Base-by-base conservation (phyloP, 495 filamentous ascomycete genomes). In the Penicillium ucsense region DNA sequence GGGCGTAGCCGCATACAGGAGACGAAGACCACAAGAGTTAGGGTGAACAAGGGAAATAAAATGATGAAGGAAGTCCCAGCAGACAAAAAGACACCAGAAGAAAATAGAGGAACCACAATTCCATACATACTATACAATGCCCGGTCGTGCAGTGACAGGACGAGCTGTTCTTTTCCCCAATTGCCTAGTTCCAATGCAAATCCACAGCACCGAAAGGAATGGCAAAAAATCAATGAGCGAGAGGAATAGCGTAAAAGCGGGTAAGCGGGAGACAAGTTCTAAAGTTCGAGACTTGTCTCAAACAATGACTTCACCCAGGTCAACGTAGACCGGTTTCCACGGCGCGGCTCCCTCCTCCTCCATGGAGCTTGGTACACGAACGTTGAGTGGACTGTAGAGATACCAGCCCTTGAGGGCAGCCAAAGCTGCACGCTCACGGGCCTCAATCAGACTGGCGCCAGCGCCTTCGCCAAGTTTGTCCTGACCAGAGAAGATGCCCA, bases 321-420 rank as follows among this genome's bases (percentile, higher is more conserved):
- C 92, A 49, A 98, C 79, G 61, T 91, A 73, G 27, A 80, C 80
- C n/a, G 89, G 85, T 64, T 81, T 84, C 83, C 89, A 97, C 8
- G 73, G 71, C 45, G 64, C 68, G 48, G 74, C 75, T n/a, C 69
- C 72, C 49, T 77, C 67, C 36, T 74, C 80, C 54, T 94, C 83
- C 65, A 82, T 86, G 39, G 89, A 82, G 65, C 86, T 94, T 29
- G 92, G 92, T 41, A 95, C 73, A 35, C 77, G 74, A 9, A 81
- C 79, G 43, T 80, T 67, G 38, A 79, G 48, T 8, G 92, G 92
- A 63, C 80, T 86, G 67, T 98, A 98, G 47, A 97, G 72, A 67
- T 97, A 98, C 94, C 94, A 98, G 11, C 79, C 74, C 73, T 94
- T 94, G 54, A 98, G 70, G 11, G 91, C 81, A 43, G 84, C 79